A percentile compares a stretch with the other conserved stretches of the same genome.
These are phyloP conservation scores for Dipteronia sinensis DNA, from an alignment of 345 rosid species.

Conservation along the genomic window DNA sequence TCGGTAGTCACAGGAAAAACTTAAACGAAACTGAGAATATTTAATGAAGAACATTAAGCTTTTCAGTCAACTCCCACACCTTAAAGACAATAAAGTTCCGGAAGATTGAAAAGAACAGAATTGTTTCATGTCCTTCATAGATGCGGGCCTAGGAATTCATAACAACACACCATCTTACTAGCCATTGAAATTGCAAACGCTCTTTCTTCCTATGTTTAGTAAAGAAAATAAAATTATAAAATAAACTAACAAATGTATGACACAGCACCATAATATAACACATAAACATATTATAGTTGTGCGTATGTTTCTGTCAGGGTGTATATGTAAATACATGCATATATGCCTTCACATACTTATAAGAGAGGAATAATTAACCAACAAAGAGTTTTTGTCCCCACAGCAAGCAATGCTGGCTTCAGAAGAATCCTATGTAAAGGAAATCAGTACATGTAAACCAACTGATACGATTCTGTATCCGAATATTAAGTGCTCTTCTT, in stretches of 20 bases:
- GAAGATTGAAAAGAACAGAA: slow-evolving; percentile 85
- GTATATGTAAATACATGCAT: too few relatives aligned
- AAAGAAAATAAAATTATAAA: neutral
- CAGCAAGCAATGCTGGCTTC: neutral
- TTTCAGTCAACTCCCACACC: slow-evolving; percentile 50
- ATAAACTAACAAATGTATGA: slow-evolving; percentile 9
- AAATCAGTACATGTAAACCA: neutral
- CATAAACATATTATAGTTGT: neutral
- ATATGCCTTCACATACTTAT: neutral
- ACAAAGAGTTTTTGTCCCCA: neutral
- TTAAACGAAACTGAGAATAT: slow-evolving; percentile 5
- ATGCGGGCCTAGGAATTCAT: slow-evolving; percentile 65
- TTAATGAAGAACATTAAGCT: slow-evolving; percentile 9
- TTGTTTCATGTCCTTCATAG: slow-evolving; percentile 90
- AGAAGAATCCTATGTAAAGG: neutral
- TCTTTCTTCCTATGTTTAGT: slow-evolving; percentile 70
- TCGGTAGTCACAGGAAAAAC: slow-evolving; percentile 5
- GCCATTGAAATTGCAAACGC: slow-evolving; percentile 77
- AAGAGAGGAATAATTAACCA: neutral
- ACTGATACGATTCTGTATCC: neutral
- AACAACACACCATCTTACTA: slow-evolving; percentile 48
- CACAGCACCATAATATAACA: neutral
- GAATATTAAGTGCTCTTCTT: neutral
- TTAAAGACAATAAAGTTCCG: slow-evolving; percentile 88
- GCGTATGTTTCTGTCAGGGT: neutral